Conservation (phyloP, 208 protist species). For the Acanthamoeba lenticulata region DNA sequence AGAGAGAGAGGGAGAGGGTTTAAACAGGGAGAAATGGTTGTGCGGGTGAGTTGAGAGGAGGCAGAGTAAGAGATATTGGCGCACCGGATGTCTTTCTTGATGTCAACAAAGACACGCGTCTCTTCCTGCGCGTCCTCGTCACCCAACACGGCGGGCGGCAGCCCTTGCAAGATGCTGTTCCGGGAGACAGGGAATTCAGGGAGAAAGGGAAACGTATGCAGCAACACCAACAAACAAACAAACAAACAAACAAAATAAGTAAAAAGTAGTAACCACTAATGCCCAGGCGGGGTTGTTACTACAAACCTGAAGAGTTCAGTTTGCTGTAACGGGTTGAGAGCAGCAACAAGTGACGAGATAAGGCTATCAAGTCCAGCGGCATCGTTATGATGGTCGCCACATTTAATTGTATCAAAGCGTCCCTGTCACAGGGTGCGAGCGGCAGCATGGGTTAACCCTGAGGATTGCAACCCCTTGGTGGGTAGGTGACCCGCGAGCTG, state of each 20-base stretch:
- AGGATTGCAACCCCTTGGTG: no score
- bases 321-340: not conserved
- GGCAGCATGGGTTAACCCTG: no score
- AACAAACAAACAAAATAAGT: not conserved
- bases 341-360: not conserved
- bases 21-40: not conserved
- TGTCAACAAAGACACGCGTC: conserved; percentile 42
- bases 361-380: not conserved
- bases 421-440: no score
- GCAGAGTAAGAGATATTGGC: no score
- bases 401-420: not conserved
- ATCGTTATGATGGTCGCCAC: not conserved
- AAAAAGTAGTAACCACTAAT: not conserved
- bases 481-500: no score
- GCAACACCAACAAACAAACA: not conserved
- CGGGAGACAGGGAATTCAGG: not conserved
- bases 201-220: not conserved
- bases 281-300: not conserved
- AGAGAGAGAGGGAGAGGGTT: not conserved
- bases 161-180: not conserved
- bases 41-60: no score
- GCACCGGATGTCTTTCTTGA: conserved; percentile 9
- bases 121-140: conserved; percentile 36
- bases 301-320: not conserved
- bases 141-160: not conserved